Evolutionary conservation across 116 monocot species (phyloP), one percentile per base, ranked within the genome.

Genomic region (Papilionanthe hybrid): DNA sequence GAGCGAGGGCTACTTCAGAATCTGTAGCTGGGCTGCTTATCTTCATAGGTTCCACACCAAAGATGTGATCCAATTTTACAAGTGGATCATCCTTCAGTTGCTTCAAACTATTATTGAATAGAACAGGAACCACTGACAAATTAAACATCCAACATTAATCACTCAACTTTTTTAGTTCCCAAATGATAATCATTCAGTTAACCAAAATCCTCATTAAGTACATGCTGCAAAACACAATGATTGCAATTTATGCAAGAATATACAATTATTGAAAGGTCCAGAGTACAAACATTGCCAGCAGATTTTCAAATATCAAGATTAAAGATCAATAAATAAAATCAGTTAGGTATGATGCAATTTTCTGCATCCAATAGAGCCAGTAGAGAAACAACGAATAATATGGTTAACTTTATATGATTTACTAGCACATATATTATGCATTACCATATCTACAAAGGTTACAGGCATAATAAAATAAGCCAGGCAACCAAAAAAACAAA

Each of bases 51-150:
- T 93, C 93, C 69, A 81, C 87, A 53, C 93, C 95, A 84, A 95
- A 87, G 72, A 94, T 87, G 76, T 86, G 85, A 82, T 90, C 89
- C 73, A 92, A 84, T 53, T 83, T 86, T 57, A 91, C 82, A 55
- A 80, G 55, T 37, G 90, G 90, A 72, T 92, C 86, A 56, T 92
- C 89, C 82, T 89, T 90, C 19, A 78, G 47, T 75, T 86, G 86
- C 37, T 65, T 81, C 81, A 99, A 82, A 37, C 90, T 90, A 81
- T 89, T 83, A 78, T 86, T 84, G 86, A 99, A 99, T 55, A 99
- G 89, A 84, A 93, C 87, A 56, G 95, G 99, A 89, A 99, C 85
- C 78, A 99, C 99, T 99, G 93, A 78, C 75, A 90, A 75, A 76
- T 43, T 79, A 74, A 83, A 85, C 7, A 27, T 2, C 22, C 49